Conservation (phyloP, 352 stramenopile species). For the Phytophthora idaei region DNA sequence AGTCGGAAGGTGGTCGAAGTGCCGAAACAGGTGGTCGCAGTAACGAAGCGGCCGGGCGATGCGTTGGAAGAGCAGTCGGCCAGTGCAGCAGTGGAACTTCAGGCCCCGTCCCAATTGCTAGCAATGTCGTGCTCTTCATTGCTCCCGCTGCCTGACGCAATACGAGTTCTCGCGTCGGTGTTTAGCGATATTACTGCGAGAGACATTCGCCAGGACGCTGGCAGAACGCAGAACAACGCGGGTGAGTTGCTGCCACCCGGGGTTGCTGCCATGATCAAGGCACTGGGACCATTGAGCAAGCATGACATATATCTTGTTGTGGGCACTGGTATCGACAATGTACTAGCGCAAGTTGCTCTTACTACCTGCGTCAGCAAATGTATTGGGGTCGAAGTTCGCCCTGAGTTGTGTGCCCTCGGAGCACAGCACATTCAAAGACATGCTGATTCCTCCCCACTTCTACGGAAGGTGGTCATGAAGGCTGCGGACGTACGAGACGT, state of each 20-base stretch:
- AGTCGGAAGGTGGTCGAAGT: no score
- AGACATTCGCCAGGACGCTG: conserved; percentile 2
- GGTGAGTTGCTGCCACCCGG: background rate
- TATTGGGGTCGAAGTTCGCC: conserved; percentile 1
- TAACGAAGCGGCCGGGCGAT: no score
- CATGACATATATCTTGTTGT: conserved; percentile 7
- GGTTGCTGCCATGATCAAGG: conserved; percentile 2
- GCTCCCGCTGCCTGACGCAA: background rate
- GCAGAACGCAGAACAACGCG: background rate
- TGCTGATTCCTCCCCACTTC: background rate
- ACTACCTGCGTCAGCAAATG: background rate
- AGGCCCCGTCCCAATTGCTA: no score
- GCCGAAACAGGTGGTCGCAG: no score
- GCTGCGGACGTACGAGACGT: conserved; percentile 7
- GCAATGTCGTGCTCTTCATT: no score
- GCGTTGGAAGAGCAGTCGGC: no score
- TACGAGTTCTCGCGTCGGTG: background rate
- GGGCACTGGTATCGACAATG: conserved; percentile 12
- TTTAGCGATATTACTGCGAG: background rate
- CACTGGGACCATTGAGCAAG: background rate
- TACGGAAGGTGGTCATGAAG: conserved; percentile 4
- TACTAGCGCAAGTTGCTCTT: conserved; percentile 6
- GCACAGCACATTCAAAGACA: background rate
- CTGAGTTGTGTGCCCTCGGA: background rate
- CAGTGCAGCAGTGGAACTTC: no score